Evolutionary conservation across 371 early-diverging fungal species (phyloP).

Genomic region (Blakeslea trispora): DNA sequence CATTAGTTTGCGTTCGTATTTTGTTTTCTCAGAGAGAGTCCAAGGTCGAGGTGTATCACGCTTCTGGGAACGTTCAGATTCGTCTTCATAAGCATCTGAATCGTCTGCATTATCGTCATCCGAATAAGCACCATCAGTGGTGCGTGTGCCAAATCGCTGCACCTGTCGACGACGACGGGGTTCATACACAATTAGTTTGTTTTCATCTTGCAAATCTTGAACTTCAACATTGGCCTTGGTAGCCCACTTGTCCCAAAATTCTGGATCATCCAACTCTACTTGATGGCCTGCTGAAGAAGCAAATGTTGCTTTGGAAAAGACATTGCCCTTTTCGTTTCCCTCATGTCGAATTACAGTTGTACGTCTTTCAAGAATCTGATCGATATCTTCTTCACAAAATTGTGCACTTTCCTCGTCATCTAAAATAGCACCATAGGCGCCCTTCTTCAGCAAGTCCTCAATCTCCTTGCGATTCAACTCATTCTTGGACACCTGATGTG

Average conservation of each 20-base stretch:
- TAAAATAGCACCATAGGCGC: conserved; percentile 88
- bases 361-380: conserved; percentile 90
- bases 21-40: conserved; percentile 76
- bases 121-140: conserved; percentile 27
- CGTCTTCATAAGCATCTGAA: conserved; percentile 44
- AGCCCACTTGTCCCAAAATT: conserved; percentile 97
- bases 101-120: conserved; percentile 42
- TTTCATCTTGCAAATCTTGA: conserved; percentile 51
- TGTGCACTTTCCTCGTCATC: conserved; percentile 81
- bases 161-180: conserved; percentile 66
- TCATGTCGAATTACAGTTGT: conserved; percentile 88
- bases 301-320: conserved; percentile 96
- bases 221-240: conserved; percentile 70
- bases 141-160: conserved; percentile 47
- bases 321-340: conserved; percentile 72
- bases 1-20: conserved; percentile 84
- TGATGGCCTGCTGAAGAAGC: conserved; percentile 47
- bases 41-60: conserved; percentile 59
- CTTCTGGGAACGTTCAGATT: conserved; percentile 27
- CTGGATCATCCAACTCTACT: conserved; percentile 92
- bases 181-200: conserved; percentile 66
- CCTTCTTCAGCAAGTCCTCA: conserved; percentile 88
- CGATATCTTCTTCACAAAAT: conserved; percentile 98
- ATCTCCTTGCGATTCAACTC: conserved; percentile 80
- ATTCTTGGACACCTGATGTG: conserved; percentile 35